Evolutionary conservation across 2,329 filamentous ascomycete genomes (phyloP), one percentile per base, ranked within the genome.

Genomic region (Corniculantispora saksenae): DNA sequence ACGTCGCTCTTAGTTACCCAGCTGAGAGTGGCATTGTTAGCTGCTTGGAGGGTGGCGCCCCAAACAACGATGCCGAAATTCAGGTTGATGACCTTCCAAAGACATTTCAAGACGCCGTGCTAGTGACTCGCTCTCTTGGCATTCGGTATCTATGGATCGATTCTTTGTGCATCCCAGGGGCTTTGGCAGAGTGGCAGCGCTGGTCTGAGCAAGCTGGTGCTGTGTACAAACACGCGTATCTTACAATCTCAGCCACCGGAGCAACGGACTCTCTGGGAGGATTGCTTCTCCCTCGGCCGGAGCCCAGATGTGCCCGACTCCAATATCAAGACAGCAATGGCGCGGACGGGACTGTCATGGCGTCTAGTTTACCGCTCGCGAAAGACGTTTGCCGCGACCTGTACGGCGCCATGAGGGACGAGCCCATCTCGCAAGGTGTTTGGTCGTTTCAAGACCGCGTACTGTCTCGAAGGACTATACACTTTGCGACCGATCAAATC

Each of bases 121-220:
- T 29, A 17, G 23, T 64, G n/a, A 51, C 65, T 27, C 47, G 61
- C 3, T 19, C 32, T 13, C 48, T 66, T 3, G 50, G 45, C 7
- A 19, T 63, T 3, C 55, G 21, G 9, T 66, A 66, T 43, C 55
- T 66, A 6, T 66, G 65, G 65, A 63, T 66, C 12, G 61, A 66
- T 45, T 63, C 65, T 1, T 10, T 66, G 19, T 66, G 65, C 43
- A 51, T 53, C 10, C 43, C 12, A 17, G 38, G 29, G 23, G n/a
- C n/a, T 23, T 10, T 21, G 12, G 40, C 3, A 9, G 51, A 32
- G 32, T 63, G 60, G 60, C 21, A 54, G n/a, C 25, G 54, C 45
- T 35, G 8, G 12, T 64, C 62, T 3, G 1, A 17, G 10, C 15
- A 56, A 27, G 53, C 54, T 13, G 54, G 38, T 13, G 27, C 43